Evolutionary conservation across 306 rosid genomes (phyloP), one percentile per base, ranked within the genome.

Genomic region (Cucurbita maxima): DNA sequence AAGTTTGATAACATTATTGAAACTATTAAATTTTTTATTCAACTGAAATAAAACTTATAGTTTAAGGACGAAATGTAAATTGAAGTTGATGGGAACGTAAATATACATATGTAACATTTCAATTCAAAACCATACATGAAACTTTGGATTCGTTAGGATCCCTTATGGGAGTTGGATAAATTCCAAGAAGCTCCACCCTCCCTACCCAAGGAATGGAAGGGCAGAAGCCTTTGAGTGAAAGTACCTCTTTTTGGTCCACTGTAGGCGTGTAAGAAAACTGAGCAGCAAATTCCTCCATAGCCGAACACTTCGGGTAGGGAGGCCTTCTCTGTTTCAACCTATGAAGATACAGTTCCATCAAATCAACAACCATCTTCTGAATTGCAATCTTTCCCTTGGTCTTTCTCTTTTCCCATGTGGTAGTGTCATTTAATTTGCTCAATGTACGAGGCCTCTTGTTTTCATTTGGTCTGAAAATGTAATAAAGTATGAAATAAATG

Each of bases 361-460:
- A 84, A 76, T 89, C 97, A 78, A 94, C 97, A 76, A 94, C 96
- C 98, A 94, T 94, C 80, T 90, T 90, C 87, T 94, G 98, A 79
- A 90, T 89, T 4, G 97, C 97, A 37, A 94, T 86, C 84, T 87
- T 94, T 75, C 98, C 97, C 75, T 90, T 90, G 57, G 71, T 81
- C 86, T 86, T 94, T 77, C 92, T 82, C 74, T 73, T 88, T 85
- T 94, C 96, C 98, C 98, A 94, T 4, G 71, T 79, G 74, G 79
- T 83, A 25, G 90, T 85, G 79, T 94, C 97, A 57, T 59, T 86
- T 82, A 90, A 82, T 84, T 94, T 90, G 93, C 94, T 87, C 87
- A 94, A 81, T 20, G 94, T 51, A 60, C 84, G 89, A 58, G 98
- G 94, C 79, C 68, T 90, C 80, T 87, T 87, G 62, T 81, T 79